A percentile compares a stretch with the other conserved stretches of the same genome.
Evolutionary conservation across 1,284 basidiomycete species (phyloP).

Genomic region (Omphalotus olearius): DNA sequence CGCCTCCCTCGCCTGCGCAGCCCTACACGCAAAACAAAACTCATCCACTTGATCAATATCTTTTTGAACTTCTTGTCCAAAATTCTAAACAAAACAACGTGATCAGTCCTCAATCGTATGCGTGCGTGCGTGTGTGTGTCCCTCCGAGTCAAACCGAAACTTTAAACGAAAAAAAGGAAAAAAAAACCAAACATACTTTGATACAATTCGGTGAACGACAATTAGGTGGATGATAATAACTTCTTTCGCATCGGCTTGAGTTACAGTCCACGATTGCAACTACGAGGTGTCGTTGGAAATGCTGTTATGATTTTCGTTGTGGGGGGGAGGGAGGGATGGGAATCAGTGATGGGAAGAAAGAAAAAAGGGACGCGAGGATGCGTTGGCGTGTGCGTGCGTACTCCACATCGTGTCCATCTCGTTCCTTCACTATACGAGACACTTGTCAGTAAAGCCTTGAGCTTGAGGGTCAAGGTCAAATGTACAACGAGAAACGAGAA

Average conservation of each 20-base stretch:
- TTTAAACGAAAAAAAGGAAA: not conserved
- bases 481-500: too few relatives aligned
- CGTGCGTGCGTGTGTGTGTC: too few relatives aligned
- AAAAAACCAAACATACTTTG: conserved; percentile 36
- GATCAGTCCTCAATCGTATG: too few relatives aligned
- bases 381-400: conserved; percentile 34
- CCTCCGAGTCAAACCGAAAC: too few relatives aligned
- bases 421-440: conserved; percentile 55
- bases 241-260: conserved; percentile 55
- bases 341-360: not conserved
- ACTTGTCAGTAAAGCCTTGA: conserved; percentile 4
- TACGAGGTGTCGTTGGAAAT: conserved; percentile 69
- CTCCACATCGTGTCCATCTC: conserved; percentile 62
- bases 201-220: conserved; percentile 50
- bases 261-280: conserved; percentile 67
- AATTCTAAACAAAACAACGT: conserved; percentile 33
- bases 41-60: conserved; percentile 55
- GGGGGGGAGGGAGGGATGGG: too few relatives aligned
- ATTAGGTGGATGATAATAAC: conserved; percentile 50
- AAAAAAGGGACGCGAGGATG: conserved; percentile 3
- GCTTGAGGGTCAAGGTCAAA: too few relatives aligned
- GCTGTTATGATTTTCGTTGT: conserved; percentile 37
- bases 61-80: conserved; percentile 48
- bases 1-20: conserved; percentile 33
- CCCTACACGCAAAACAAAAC: conserved; percentile 49